Evolutionary conservation across 352 stramenopile genomes (phyloP).

Genomic region (Peronospora belbahrii): DNA sequence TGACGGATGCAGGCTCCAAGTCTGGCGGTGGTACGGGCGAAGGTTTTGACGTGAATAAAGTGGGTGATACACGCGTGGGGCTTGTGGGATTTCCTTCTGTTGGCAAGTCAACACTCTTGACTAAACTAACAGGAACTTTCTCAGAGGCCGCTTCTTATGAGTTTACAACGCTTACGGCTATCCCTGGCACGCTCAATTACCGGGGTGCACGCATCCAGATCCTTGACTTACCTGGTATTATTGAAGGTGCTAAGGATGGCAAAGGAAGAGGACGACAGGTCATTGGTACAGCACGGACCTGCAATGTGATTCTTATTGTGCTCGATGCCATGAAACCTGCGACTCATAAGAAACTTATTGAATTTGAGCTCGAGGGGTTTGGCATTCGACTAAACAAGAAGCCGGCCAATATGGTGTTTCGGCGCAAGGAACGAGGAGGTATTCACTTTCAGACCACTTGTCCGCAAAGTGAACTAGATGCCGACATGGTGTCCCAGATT

Average conservation of each 20-base stretch:
- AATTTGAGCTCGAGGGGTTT: conserved; percentile 97
- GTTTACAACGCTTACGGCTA: conserved; percentile 99
- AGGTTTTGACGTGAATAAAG: conserved; percentile 90
- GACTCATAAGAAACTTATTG: conserved; percentile 98
- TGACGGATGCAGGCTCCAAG: conserved; percentile 80
- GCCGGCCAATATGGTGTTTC: conserved; percentile 94
- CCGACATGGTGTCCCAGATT: conserved; percentile 91
- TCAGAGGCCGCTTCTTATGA: conserved; percentile 95
- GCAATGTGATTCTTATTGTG: conserved; percentile 98
- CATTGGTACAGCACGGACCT: conserved; percentile 94
- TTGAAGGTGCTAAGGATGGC: conserved; percentile 97
- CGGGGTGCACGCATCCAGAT: conserved; percentile 83
- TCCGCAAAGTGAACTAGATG: conserved; percentile 89
- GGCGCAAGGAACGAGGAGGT: conserved; percentile 95
- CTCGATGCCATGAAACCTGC: conserved; percentile 95
- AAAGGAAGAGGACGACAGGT: conserved; percentile 95
- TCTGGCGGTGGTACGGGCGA: conserved; percentile 66
- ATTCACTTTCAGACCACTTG: conserved; percentile 95
- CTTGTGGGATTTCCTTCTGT: conserved; percentile 98
- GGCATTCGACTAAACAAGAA: conserved; percentile 98
- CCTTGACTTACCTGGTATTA: conserved; percentile 93
- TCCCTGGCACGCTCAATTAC: conserved; percentile 97
- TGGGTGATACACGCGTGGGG: conserved; percentile 95
- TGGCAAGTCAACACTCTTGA: conserved; percentile 97
- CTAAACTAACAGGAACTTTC: conserved; percentile 94